A percentile compares a stretch with the other conserved stretches of the same genome.
phyloP scores from a whole-genome alignment of 176 grass and related monocot species.

The Dactylis glomerata region DNA sequence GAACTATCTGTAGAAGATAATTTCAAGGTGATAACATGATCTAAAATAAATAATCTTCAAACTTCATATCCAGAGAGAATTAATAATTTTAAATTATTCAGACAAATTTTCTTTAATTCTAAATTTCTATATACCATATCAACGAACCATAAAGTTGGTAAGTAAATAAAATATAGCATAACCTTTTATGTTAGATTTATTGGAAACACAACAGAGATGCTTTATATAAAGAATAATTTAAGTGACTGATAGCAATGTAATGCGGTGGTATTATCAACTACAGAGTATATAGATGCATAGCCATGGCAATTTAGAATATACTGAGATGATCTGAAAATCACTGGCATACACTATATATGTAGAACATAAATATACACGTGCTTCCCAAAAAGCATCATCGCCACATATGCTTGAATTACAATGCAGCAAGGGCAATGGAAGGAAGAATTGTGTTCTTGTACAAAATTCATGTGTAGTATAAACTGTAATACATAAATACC shows the following conservation, averaged over 20 bases:
- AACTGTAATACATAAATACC: neutral
- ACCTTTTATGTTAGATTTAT: neutral
- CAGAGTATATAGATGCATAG: too few species aligned
- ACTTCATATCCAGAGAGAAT: too few species aligned
- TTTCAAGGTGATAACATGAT: neutral
- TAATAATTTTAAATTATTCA: neutral
- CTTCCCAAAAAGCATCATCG: slow-evolving; percentile 38
- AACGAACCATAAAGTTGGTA: neutral
- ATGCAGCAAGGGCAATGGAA: slow-evolving; percentile 46
- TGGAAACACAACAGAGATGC: neutral
- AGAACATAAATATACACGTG: slow-evolving; percentile 66
- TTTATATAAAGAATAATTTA: too few species aligned
- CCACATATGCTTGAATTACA: slow-evolving; percentile 52
- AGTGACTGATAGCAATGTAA: too few species aligned
- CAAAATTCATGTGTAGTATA: slow-evolving; percentile 50
- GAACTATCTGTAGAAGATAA: too few species aligned
- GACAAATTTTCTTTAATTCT: neutral
- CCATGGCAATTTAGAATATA: too few species aligned
- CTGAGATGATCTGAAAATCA: too few species aligned
- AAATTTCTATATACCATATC: neutral
- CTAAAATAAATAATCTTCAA: slow-evolving; percentile 10
- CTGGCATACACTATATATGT: too few species aligned
- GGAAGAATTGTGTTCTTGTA: slow-evolving; percentile 62
- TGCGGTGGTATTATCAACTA: neutral
- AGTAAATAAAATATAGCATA: neutral